Evolutionary conservation across 192 early-diverging fungal species (phyloP).

Genomic region (Chytriomyces hyalinus): DNA sequence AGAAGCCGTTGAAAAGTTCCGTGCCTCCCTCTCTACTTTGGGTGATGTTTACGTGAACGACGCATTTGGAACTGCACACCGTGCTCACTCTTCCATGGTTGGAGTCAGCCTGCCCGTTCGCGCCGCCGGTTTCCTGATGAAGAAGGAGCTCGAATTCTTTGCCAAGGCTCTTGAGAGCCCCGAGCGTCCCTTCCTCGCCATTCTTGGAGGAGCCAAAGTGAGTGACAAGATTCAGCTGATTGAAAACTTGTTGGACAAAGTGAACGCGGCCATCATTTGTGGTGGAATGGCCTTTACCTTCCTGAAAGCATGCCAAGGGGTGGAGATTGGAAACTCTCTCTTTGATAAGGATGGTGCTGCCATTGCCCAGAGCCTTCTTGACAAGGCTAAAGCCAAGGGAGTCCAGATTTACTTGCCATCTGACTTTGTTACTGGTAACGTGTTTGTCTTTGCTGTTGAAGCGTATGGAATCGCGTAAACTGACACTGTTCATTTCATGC

Average conservation of each 20-base stretch:
- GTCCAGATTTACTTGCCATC: conserved; percentile 89
- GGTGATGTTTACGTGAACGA: conserved; percentile 98
- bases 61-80: conserved; percentile 98
- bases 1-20: conserved; percentile 83
- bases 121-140: conserved; percentile 97
- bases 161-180: conserved; percentile 94
- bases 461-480: no score
- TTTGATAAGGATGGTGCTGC: conserved; percentile 87
- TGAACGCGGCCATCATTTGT: conserved; percentile 60
- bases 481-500: no score
- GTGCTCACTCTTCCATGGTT: conserved; percentile 96
- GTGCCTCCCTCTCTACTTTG: conserved; percentile 87
- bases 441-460: neutral
- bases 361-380: conserved; percentile 80
- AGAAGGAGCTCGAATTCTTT: conserved; percentile 99
- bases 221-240: conserved; percentile 99
- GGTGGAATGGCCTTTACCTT: conserved; percentile 99
- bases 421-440: conserved; percentile 75
- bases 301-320: conserved; percentile 84
- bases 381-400: conserved; percentile 88
- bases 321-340: conserved; percentile 91
- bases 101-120: conserved; percentile 87
- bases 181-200: conserved; percentile 91
- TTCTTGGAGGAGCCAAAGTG: conserved; percentile 97
- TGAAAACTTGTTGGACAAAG: conserved; percentile 97